Evolutionary conservation across 2,329 filamentous ascomycete species (phyloP).

Genomic region (Sarocladium kiliense): DNA sequence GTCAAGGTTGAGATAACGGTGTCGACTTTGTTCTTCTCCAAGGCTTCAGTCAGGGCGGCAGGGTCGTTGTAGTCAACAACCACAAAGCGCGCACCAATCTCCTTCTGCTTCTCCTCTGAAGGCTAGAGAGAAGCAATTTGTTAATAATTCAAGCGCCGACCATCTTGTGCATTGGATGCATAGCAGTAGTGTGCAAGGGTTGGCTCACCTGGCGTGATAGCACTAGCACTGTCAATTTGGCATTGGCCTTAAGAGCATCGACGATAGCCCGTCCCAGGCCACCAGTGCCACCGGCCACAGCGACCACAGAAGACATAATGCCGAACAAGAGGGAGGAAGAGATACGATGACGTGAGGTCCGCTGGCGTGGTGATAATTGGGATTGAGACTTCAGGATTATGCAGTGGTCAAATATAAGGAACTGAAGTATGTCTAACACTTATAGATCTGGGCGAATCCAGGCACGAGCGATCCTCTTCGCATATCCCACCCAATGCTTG

Average conservation of each 20-base stretch:
- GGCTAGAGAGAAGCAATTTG: conserved; percentile 10
- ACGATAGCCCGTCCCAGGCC: conserved; percentile 40
- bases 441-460: no score
- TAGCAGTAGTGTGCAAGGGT: not conserved
- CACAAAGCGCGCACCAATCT: conserved; percentile 20
- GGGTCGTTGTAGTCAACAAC: conserved; percentile 23
- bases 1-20: conserved; percentile 38
- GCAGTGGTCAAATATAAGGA: no score
- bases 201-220: conserved; percentile 33
- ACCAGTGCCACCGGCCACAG: conserved; percentile 41
- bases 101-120: conserved; percentile 12
- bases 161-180: no score
- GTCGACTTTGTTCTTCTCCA: conserved; percentile 33
- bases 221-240: conserved; percentile 32
- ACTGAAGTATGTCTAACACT: no score
- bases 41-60: conserved; percentile 15
- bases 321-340: not conserved
- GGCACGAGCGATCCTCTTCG: no score
- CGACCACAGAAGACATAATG: conserved; percentile 25
- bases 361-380: not conserved
- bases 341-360: not conserved
- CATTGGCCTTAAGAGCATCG: conserved; percentile 30
- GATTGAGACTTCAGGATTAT: not conserved
- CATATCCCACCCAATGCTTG: no score
- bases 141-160: no score